Evolutionary conservation across 2,329 filamentous ascomycete genomes (phyloP).

Genomic region (Colletotrichum nymphaeae): DNA sequence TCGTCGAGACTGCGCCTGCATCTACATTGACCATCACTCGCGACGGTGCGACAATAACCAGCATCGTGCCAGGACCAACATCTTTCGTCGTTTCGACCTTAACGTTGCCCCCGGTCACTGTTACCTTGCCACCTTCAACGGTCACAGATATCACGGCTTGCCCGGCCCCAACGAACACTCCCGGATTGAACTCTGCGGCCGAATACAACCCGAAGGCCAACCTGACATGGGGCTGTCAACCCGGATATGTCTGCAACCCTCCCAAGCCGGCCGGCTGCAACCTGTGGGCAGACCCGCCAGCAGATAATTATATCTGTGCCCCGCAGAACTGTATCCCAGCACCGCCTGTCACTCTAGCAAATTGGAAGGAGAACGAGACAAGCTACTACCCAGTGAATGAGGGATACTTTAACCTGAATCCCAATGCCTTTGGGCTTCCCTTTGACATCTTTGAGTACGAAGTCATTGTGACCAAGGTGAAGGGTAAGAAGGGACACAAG

Average conservation of each 20-base stretch:
- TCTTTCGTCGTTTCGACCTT: conserved; percentile 36
- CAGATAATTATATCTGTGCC: conserved; percentile 58
- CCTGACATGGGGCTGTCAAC: conserved; percentile 64
- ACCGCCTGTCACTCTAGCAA: conserved; percentile 47
- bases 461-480: conserved; percentile 48
- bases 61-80: conserved; percentile 40
- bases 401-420: conserved; percentile 75
- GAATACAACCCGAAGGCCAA: conserved; percentile 51
- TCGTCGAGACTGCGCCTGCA: conserved; percentile 43
- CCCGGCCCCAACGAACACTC: conserved; percentile 53
- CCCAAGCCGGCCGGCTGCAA: conserved; percentile 61
- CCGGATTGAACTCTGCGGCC: conserved; percentile 34
- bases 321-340: conserved; percentile 56
- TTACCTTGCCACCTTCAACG: conserved; percentile 36
- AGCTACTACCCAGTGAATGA: conserved; percentile 62
- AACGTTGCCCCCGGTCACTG: conserved; percentile 42
- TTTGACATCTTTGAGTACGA: conserved; percentile 70
- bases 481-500: conserved; percentile 46
- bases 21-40: conserved; percentile 47
- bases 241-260: conserved; percentile 65
- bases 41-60: conserved; percentile 44
- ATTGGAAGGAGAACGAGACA: conserved; percentile 59
- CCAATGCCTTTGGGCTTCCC: conserved; percentile 70
- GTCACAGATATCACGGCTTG: conserved; percentile 51
- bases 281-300: conserved; percentile 61